Base-by-base conservation (phyloP, 2,329 filamentous ascomycete genomes). In the Calonectria henricotiae region DNA sequence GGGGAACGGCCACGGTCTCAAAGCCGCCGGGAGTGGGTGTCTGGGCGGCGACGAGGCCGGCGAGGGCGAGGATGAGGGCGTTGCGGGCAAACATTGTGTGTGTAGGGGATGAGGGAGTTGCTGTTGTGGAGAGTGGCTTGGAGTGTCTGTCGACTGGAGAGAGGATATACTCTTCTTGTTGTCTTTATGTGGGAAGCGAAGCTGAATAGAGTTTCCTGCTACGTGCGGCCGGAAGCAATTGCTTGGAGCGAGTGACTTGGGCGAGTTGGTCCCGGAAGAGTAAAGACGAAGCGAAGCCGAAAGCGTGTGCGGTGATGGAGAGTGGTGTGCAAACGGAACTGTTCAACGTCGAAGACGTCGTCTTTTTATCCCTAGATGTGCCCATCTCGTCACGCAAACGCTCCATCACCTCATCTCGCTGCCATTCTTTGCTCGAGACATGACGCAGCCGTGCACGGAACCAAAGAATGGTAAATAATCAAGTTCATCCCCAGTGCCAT, bases 51-150 rank as follows among this genome's bases (percentile, higher is more conserved):
- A 72, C 77, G 15, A 74, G 43, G 68, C 73, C 74, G 65, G 71
- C 76, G 41, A 78, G 68, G 63, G 77, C 74, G 44, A 74, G 66
- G 23, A 79, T 60, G 63, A 79, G 49, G 65, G 77, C 71, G 73
- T 75, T 77, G 69, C 67, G 54, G 74, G 77, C 60, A 71, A 77
- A 73, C 73, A 79, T 80, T 54, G 75, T 79, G 72, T 69, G 75
- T 79, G 72, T 69, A 65, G 73, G 37, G 49, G 15, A 23, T 58
- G 47, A 49, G 27, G 20, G 20, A 20, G 20, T 20, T 20, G 20
- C 20, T 20, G 35, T 60, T 71, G 67, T 55, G 60, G 43, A 46
- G 41, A 62, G 67, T 75, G 62, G 43, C 62, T 69, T 70, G 49
- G 30, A 20, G 43, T 62, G 27, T 58, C 44, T 62, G 27, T 58